These are phyloP conservation scores for Ophiocordyceps robertsii DNA, from an alignment of 2,329 filamentous ascomycete species.

Conservation along the genomic window DNA sequence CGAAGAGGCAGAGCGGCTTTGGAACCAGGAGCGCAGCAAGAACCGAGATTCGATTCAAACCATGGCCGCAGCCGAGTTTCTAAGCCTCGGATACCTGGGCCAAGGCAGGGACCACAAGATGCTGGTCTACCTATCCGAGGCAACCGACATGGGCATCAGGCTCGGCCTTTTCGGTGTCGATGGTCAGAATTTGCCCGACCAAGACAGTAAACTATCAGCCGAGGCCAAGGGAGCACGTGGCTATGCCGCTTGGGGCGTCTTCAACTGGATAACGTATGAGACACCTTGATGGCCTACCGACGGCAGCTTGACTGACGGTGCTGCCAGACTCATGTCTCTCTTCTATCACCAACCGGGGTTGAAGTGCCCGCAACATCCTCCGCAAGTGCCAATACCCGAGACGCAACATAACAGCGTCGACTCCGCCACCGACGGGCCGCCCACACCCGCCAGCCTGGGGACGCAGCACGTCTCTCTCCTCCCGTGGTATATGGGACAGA, in stretches of 20 bases:
- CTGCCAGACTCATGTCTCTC: conserved; percentile 14
- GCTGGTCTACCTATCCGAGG: conserved; percentile 11
- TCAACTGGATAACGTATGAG: conserved; percentile 21
- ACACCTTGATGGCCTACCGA: not conserved
- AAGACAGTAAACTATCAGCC: not conserved
- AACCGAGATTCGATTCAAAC: conserved; percentile 9
- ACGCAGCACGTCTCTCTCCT: not conserved
- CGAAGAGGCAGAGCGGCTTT: conserved; percentile 13
- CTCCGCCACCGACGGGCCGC: not conserved
- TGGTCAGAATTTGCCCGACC: not conserved
- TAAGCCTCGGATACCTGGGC: conserved; percentile 17
- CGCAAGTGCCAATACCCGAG: conserved; percentile 5
- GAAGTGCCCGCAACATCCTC: conserved; percentile 7
- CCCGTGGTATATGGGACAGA: conserved; percentile 8
- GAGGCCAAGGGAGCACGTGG: conserved; percentile 4
- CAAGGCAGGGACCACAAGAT: conserved; percentile 16
- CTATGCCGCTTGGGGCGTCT: conserved; percentile 11
- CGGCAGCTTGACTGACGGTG: not conserved
- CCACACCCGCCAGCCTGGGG: not conserved
- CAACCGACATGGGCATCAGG: conserved; percentile 12
- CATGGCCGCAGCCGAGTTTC: conserved; percentile 15
- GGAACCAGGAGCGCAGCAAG: conserved; percentile 8
- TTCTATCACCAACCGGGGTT: conserved; percentile 19
- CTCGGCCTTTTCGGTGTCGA: conserved; percentile 11
- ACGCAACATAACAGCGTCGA: not conserved